Base-by-base conservation (phyloP, 192 early-diverging fungal genomes). In the Thoreauomyces humboldtii region DNA sequence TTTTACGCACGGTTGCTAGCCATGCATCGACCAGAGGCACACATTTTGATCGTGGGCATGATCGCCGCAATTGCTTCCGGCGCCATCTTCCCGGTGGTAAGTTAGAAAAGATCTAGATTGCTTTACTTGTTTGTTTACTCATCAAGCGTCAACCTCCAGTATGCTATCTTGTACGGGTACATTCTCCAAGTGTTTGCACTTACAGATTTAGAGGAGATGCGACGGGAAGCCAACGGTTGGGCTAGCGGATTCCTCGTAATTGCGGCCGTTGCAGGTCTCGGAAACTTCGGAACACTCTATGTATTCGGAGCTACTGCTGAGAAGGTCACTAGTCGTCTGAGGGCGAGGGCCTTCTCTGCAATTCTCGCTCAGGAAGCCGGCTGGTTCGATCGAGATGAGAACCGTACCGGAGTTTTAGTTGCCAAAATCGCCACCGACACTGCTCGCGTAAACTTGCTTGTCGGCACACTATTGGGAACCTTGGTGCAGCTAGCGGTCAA, bases 391-490 rank as follows among this genome's bases (percentile, higher is more conserved):
- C 74, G 81, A 17, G 83, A 87, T 31, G 53, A 71, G 33, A 81
- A 93, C 72, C 83, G 77, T 21, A 77, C 81, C 11, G 94, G 94
- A 27, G 81, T 84, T 22, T 71, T 97, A 36, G 91, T 91, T 21
- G 77, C 87, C 17, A 76, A 83, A 35, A 80, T 97, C 34, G 86
- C 94, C 4, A 84, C 83, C 7, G 94, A 97, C 71, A 86, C 91
- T 4, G 56, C 61, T 6, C 43, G 73, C 45, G 80, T 84, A 7
- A 67, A 78, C 25, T 76, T 81, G 31, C 68, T 86, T 27, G 74
- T 89, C 58, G 81, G 81, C 7, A 71, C 72, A 22, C 68, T 77
- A 14, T 71, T 88, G 60, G 73, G 85, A 22, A 79, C 74, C 9
- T 63, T 81, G 28, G 44, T 87, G 28, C 76, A 86, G 5, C 59